These are phyloP conservation scores for Fusarium coicis DNA, from an alignment of 2,329 filamentous ascomycete genomes.

Conservation along the genomic window DNA sequence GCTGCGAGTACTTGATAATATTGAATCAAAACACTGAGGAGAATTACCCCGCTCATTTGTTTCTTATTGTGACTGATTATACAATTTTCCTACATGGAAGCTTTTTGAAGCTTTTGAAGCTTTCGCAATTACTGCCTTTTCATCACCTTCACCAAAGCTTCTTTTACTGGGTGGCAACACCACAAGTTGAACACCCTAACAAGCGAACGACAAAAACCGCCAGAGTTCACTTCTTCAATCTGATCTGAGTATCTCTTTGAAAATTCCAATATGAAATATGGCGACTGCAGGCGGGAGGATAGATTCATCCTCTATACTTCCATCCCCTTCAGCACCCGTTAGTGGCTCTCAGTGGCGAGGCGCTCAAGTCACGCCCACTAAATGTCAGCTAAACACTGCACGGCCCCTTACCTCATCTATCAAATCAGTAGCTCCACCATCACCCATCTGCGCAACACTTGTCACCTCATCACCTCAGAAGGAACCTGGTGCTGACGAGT, in stretches of 20 bases:
- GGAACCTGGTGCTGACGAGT: conserved; percentile 25
- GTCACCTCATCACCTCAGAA: conserved; percentile 23
- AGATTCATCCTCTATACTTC: conserved; percentile 6
- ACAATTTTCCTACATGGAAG: not conserved
- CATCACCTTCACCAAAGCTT: not conserved
- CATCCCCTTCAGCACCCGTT: conserved; percentile 10
- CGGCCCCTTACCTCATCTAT: conserved; percentile 2
- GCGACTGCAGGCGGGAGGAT: not conserved
- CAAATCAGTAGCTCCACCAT: conserved; percentile 10
- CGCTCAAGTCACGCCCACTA: conserved; percentile 10
- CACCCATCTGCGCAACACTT: conserved; percentile 1
- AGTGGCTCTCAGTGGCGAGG: not conserved
- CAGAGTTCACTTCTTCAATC: not conserved
- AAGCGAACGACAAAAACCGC: not conserved
- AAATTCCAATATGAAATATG: not conserved
- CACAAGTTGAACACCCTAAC: not conserved
- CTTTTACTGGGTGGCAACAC: not conserved
- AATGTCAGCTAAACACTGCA: not conserved
- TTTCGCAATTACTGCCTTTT: not conserved
- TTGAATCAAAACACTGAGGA: not conserved
- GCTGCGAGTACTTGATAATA: not conserved
- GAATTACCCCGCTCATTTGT: not conserved
- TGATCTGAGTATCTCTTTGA: not conserved
- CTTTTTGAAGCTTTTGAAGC: not conserved
- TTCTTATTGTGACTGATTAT: not conserved